Evolutionary conservation across 345 rosid genomes (phyloP).

Genomic region (Anacardium occidentale): DNA sequence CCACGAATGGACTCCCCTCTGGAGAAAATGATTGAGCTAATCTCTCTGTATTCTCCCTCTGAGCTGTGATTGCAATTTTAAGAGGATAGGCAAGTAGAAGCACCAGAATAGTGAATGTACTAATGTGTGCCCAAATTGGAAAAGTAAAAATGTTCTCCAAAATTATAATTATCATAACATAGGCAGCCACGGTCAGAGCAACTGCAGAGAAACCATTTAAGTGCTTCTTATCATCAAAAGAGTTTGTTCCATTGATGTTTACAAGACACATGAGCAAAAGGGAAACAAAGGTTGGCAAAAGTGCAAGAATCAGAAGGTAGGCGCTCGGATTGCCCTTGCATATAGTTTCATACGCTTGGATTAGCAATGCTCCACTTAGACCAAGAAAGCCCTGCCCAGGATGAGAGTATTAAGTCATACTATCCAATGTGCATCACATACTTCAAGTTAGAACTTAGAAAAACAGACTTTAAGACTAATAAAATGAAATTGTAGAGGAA

Average conservation of each 20-base stretch:
- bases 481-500: not conserved
- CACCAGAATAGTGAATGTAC: slow-evolving; percentile 44
- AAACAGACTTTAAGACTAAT: not conserved
- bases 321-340: slow-evolving; percentile 54
- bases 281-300: slow-evolving; percentile 57
- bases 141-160: slow-evolving; percentile 51
- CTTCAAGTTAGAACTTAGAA: not conserved
- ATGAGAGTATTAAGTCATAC: not conserved
- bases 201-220: slow-evolving; percentile 66
- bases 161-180: slow-evolving; percentile 62
- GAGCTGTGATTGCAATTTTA: slow-evolving; percentile 55
- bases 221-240: slow-evolving; percentile 59
- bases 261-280: slow-evolving; percentile 68
- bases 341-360: slow-evolving; percentile 64
- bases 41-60: slow-evolving; percentile 34
- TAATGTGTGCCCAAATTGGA: slow-evolving; percentile 45
- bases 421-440: not conserved
- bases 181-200: slow-evolving; percentile 63
- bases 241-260: slow-evolving; percentile 47
- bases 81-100: slow-evolving; percentile 59
- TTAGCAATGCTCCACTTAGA: slow-evolving; percentile 77
- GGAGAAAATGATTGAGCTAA: slow-evolving; percentile 25
- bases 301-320: slow-evolving; percentile 66
- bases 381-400: slow-evolving; percentile 81
- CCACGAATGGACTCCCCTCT: slow-evolving; percentile 27